Evolutionary conservation across 441 rosid species (phyloP).

Genomic region (Erodium texanum): DNA sequence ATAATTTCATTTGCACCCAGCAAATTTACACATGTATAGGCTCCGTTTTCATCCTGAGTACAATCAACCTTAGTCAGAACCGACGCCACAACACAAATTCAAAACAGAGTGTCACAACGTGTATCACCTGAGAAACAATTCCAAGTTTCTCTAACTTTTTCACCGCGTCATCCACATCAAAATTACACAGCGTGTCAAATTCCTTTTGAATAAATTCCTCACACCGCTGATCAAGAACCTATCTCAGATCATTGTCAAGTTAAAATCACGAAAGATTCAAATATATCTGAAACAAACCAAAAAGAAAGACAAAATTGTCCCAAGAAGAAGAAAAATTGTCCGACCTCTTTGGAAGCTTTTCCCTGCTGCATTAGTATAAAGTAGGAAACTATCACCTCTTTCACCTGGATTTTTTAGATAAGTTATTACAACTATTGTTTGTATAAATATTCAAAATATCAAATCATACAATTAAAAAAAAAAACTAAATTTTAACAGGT

Average conservation of each 20-base stretch:
- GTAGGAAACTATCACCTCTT: constrained; percentile 79
- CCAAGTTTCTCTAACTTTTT: constrained; percentile 81
- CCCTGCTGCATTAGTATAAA: constrained; percentile 81
- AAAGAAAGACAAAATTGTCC: too few species aligned
- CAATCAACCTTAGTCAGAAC: neutral
- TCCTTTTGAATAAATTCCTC: constrained; percentile 78
- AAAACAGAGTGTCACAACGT: too few species aligned
- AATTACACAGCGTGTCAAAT: constrained; percentile 72
- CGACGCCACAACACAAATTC: too few species aligned
- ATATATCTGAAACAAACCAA: neutral
- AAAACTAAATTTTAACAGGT: too few species aligned
- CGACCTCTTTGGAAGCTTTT: constrained; percentile 48
- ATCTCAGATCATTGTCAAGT: constrained; percentile 1
- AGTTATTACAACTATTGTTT: neutral
- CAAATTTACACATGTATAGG: neutral
- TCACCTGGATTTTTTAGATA: constrained; percentile 42
- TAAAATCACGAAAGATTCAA: neutral
- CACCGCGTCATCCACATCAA: constrained; percentile 94
- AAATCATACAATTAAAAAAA: too few species aligned
- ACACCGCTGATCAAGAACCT: constrained; percentile 81
- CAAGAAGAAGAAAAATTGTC: neutral
- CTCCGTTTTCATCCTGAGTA: neutral
- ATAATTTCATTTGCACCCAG: neutral
- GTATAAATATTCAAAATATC: neutral
- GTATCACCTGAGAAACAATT: constrained; percentile 44